phyloP scores from a whole-genome alignment of 768 basidiomycete species.

The Suillus brevipes region DNA sequence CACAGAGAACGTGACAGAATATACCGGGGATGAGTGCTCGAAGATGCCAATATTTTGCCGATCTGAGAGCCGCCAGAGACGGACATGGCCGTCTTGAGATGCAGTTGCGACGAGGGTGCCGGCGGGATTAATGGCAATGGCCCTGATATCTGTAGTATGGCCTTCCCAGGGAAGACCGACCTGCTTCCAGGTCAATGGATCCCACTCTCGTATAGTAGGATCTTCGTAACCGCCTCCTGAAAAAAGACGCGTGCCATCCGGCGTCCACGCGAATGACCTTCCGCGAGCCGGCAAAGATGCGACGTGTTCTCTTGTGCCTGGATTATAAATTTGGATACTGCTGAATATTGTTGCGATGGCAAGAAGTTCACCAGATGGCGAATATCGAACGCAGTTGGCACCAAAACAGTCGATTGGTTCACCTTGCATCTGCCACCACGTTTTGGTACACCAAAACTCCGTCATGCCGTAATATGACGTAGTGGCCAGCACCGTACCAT shows the following conservation, averaged over 20 bases:
- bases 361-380: not conserved
- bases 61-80: not conserved
- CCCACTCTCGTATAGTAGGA: not conserved
- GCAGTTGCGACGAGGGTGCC: not conserved
- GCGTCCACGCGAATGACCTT: not conserved
- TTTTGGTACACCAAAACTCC: not conserved
- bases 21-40: accelerated
- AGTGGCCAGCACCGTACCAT: not conserved
- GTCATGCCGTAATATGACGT: too few species aligned
- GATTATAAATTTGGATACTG: not conserved
- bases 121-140: too few species aligned
- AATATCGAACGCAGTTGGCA: not conserved
- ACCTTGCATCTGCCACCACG: not conserved
- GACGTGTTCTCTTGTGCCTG: not conserved
- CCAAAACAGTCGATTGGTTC: not conserved
- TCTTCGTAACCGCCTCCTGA: not conserved
- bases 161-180: not conserved
- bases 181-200: not conserved
- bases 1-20: not conserved
- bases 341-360: not conserved
- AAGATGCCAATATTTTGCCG: not conserved
- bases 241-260: not conserved
- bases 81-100: not conserved
- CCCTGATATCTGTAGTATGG: too few species aligned
- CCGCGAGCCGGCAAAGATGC: not conserved